Percentiles rank a stretch among this genome's conserved stretches.
These are phyloP conservation scores for Adansonia grandidieri DNA, from an alignment of 441 rosid species.

Conservation along the genomic window DNA sequence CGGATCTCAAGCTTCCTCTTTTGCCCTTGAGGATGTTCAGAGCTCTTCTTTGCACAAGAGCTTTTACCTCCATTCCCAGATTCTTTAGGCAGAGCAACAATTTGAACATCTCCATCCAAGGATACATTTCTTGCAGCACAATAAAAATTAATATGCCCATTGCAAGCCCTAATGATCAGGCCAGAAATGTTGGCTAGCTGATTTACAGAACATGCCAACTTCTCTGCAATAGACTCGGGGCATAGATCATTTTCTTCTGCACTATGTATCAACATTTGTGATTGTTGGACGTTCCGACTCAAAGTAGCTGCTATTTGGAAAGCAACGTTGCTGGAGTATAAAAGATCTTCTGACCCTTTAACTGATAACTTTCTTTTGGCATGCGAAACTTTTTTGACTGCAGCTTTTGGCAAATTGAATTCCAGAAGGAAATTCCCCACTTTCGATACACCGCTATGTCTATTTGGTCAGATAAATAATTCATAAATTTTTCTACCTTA, in stretches of 20 bases:
- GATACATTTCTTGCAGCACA: slow-evolving; percentile 39
- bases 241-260: slow-evolving; percentile 41
- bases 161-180: slow-evolving; percentile 60
- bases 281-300: slow-evolving; percentile 36
- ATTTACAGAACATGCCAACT: slow-evolving; percentile 50
- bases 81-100: slow-evolving; percentile 42
- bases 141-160: slow-evolving; percentile 82
- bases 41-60: slow-evolving; percentile 41
- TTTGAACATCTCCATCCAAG: slow-evolving; percentile 36
- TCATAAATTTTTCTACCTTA: slow-evolving; percentile 46
- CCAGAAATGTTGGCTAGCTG: slow-evolving; percentile 40
- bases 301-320: slow-evolving; percentile 75
- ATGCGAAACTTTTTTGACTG: slow-evolving; percentile 66
- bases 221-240: slow-evolving; percentile 62
- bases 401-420: slow-evolving; percentile 63
- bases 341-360: slow-evolving; percentile 68
- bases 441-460: slow-evolving; percentile 49
- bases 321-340: slow-evolving; percentile 76
- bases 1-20: slow-evolving; percentile 69
- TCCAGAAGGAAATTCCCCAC: slow-evolving; percentile 53
- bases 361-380: slow-evolving; percentile 66
- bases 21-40: slow-evolving; percentile 38
- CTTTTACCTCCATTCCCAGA: slow-evolving; percentile 48
- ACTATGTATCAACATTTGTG: slow-evolving; percentile 17
- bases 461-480: slow-evolving; percentile 54